phyloP scores from a whole-genome alignment of 768 basidiomycete genomes.

The Trametes elegans region DNA sequence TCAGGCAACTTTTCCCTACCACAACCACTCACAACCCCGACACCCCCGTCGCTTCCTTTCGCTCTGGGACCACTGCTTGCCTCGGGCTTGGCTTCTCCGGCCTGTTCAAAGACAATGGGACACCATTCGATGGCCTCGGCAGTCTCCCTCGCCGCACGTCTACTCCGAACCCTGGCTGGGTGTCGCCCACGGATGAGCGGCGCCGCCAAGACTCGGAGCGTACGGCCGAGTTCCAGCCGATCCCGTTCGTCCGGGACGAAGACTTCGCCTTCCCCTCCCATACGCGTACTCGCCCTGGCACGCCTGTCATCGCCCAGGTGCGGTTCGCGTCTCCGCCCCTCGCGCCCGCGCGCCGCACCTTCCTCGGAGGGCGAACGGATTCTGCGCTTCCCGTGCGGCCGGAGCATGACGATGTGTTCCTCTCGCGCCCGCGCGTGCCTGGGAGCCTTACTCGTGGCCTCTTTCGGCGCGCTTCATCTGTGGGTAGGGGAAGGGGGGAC shows the following conservation, averaged over 20 bases:
- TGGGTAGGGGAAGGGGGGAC: background rate
- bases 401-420: slow-evolving; percentile 5
- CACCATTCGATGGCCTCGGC: slow-evolving; percentile 20
- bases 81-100: background rate
- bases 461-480: background rate
- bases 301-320: no score
- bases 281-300: no score
- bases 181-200: background rate
- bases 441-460: slow-evolving; percentile 1
- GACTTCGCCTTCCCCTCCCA: no score
- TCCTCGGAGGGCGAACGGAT: background rate
- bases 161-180: background rate
- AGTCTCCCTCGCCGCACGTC: slow-evolving; percentile 5
- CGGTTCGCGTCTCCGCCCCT: background rate
- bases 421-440: slow-evolving; percentile 2
- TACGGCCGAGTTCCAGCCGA: no score
- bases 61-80: no score
- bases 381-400: background rate
- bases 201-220: background rate
- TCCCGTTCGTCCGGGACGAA: no score
- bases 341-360: background rate
- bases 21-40: background rate
- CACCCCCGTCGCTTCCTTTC: background rate
- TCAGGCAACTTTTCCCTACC: background rate
- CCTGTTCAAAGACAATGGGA: slow-evolving; percentile 17